Evolutionary conservation across 371 early-diverging fungal genomes (phyloP), one percentile per base, ranked within the genome.

Genomic region (Dinochytrium kinnereticum): DNA sequence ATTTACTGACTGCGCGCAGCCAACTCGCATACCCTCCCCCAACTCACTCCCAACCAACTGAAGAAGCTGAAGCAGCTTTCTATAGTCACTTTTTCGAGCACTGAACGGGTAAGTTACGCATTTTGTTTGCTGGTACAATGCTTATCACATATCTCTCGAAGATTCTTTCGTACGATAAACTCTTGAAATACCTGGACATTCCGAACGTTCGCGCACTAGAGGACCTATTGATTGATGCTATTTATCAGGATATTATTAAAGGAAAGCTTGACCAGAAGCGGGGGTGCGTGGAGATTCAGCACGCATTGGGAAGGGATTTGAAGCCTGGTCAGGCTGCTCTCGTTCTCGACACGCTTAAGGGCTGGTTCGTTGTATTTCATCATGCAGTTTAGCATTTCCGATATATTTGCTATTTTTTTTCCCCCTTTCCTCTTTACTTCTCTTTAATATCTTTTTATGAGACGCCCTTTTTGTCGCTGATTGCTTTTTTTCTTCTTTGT

Each of bases 181-280:
- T 95, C 50, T 85, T 89, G 70, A 49, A 81, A n/a, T 84, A 88
- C 36, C 86, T 95, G 2, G 86, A 92, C 76, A 88, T 94, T 71
- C 71, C 88, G 40, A 92, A 89, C 51, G 88, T 94, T 15, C 89
- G 94, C 38, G 91, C 91, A 64, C 82, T 95, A 40, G 95, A 95
- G 74, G 94, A 94, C 80, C 79, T 94, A 70, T 89, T 94, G 73
- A 95, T 95, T 73, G 93, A 93, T 64, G 91, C 92, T 33, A 90
- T 95, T 49, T 94, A 94, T 74, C 89, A 92, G 70, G 90, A 89
- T 55, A 77, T 95, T 1, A 76, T 95, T 57, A 82, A 82, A 21
- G 95, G 93, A 31, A 93, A 90, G 82, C 81, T 95, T 49, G 95
- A 95, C 79, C 95, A 95, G 76, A 88, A 88, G 49, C 79, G 85